Conservation (phyloP, 78 protist species). For the Dictyostelium discoideum region DNA sequence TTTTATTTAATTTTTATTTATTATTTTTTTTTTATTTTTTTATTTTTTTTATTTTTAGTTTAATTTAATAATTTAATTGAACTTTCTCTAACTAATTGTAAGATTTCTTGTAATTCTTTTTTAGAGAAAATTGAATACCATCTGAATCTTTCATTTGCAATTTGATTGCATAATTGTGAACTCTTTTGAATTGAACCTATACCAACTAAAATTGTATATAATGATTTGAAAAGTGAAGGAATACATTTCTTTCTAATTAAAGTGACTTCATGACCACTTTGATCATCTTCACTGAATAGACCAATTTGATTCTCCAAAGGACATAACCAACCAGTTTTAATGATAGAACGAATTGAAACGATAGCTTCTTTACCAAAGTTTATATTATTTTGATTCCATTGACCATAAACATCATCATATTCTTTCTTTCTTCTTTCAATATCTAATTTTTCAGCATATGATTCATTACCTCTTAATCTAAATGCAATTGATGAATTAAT, state of each 20-base stretch:
- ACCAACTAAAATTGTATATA: not conserved
- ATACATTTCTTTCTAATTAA: conserved; percentile 29
- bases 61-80: conserved; percentile 8
- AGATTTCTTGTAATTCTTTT: conserved; percentile 39
- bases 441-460: conserved; percentile 52
- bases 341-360: not conserved
- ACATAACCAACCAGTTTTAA: conserved; percentile 59
- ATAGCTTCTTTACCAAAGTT: conserved; percentile 35
- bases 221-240: conserved; percentile 37
- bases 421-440: conserved; percentile 48
- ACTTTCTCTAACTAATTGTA: conserved; percentile 1
- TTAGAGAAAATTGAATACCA: conserved; percentile 55
- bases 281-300: conserved; percentile 1
- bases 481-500: not conserved
- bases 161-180: not conserved
- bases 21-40: not conserved
- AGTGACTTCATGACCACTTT: conserved; percentile 2
- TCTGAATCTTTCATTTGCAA: conserved; percentile 50
- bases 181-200: conserved; percentile 23
- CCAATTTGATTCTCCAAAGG: conserved; percentile 43
- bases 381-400: conserved; percentile 61
- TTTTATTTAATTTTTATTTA: not conserved
- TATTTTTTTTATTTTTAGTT: not conserved
- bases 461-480: conserved; percentile 19
- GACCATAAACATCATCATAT: conserved; percentile 23